Base-by-base conservation (phyloP, 106 monocot species). In the Allium fistulosum region DNA sequence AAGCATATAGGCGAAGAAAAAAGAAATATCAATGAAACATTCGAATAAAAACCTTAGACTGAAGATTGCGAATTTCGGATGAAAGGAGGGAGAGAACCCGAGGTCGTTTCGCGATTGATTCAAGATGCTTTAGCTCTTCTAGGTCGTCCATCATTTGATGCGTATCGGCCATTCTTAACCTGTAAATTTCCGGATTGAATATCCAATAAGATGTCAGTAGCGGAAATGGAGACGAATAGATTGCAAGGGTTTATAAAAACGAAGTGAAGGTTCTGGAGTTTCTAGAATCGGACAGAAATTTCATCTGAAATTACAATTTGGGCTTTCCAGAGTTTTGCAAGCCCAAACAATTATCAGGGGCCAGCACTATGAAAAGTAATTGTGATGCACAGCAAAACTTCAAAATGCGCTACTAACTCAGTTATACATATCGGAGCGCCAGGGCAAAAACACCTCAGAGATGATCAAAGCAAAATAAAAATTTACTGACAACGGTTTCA, bases 51-150 rank as follows among this genome's bases (percentile, higher is more conserved):
- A 91, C 94, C 83, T 95, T 82, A 50, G 72, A 53, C 11, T 85
- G 66, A 69, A 95, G 27, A 49, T 70, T 72, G 15, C 63, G 77
- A 51, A 95, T 88, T 62, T 91, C 82, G 49, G 79, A 52, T 55
- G 91, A 77, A 71, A 95, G 78, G 53, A 91, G 81, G 49, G 88
- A 81, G 68, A 77, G 59, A 51, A 78, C 79, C 57, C 87, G 81
- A 15, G 94, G 91, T 51, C 88, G 60, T 75, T 85, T 88, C 51
- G 94, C 85, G 62, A 91, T 55, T 63, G 65, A 18, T 66, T 83
- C 79, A 26, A 95, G 81, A 9, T 69, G 79, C 59, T 64, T 76
- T 49, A 95, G 83, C 74, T 95, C 94, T 26, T 91, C 88, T 45
- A 91, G 68, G 69, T 95, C 94, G 22, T 85, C 69, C 77, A 67